Base-by-base conservation (phyloP, 2,329 filamentous ascomycete species). In the Nigrospora osmanthi region DNA sequence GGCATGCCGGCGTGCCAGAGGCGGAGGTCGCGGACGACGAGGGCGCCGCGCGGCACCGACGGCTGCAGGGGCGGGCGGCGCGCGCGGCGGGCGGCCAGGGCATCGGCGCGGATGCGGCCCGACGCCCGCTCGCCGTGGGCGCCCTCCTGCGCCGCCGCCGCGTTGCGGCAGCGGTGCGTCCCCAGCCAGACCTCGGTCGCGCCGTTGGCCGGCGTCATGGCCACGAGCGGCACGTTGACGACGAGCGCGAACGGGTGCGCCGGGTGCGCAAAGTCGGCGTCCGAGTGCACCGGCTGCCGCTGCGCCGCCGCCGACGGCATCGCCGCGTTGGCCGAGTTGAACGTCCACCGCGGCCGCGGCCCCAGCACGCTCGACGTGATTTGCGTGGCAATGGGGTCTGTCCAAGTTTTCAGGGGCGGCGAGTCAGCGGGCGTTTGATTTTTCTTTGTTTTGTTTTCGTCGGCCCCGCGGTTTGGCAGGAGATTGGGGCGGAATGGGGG, bases 1-100 rank as follows among this genome's bases (percentile, higher is more conserved):
- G 78, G 78, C 72, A 81, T 80, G 0, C 79, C 80, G 0, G 76
- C 78, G 56, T 83, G 79, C 79, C 80, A 84, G 6, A 81, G 68
- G 19, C 79, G 63, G 43, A 83, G 58, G 55, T 83, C 80, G 2
- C 81, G 67, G 30, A 84, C 55, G 33, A 82, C 66, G 17, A 83
- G 55, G 35, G 74, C 73, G 0, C 80, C 78, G 52, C 77, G 78
- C 33, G 65, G 64, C 1, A 80, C 67, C 3, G 59, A 45, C 0
- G 76, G 75, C 52, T 81, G 77, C 11, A 68, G 55, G 0, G 75
- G 75, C 6, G 70, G 65, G 7, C 68, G 58, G 2, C 63, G 51
- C 4, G 53, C 45, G 2, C 61, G 47, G 6, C 70, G 63, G 41
- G 63, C 55, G 2, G 64, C 64, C 0, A 79, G 52, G 2, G 69